These are phyloP conservation scores for Torrubiellomyces zombiae DNA, from an alignment of 2,329 filamentous ascomycete species.

Conservation along the genomic window DNA sequence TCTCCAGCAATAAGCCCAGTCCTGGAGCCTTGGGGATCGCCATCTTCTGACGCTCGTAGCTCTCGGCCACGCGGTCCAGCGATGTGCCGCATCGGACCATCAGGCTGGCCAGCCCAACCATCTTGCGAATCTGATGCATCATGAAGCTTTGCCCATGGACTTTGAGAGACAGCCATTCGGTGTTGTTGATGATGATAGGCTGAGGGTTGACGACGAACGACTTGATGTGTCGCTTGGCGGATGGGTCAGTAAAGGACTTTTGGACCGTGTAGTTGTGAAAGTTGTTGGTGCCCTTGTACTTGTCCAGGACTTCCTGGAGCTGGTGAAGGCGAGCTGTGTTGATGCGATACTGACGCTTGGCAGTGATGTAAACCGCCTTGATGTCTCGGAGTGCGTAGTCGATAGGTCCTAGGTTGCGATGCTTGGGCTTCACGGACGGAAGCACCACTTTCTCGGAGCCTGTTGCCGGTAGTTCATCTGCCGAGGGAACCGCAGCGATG, in stretches of 20 bases:
- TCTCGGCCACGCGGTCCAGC: constrained; percentile 52
- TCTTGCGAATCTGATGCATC: constrained; percentile 99
- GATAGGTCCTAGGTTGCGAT: constrained; percentile 31
- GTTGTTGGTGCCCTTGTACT: constrained; percentile 73
- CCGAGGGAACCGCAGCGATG: too few relatives aligned
- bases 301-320: constrained; percentile 57
- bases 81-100: constrained; percentile 72
- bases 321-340: constrained; percentile 52
- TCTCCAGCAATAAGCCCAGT: constrained; percentile 71
- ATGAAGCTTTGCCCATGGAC: constrained; percentile 98
- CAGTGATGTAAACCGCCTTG: constrained; percentile 64
- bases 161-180: constrained; percentile 88
- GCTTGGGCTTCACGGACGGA: constrained; percentile 19
- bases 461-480: too few relatives aligned
- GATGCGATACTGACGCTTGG: constrained; percentile 75
- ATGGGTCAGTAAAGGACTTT: constrained; percentile 66
- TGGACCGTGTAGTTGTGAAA: constrained; percentile 97
- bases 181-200: constrained; percentile 75
- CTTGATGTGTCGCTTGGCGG: constrained; percentile 79
- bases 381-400: constrained; percentile 54
- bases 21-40: constrained; percentile 90
- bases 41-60: constrained; percentile 55
- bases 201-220: constrained; percentile 65
- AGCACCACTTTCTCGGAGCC: constrained; percentile 9
- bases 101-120: constrained; percentile 85